Percentiles rank a stretch among this genome's conserved stretches.
These are phyloP conservation scores for Metarhizium robertsii DNA, from an alignment of 2,329 filamentous ascomycete species.

Conservation along the genomic window DNA sequence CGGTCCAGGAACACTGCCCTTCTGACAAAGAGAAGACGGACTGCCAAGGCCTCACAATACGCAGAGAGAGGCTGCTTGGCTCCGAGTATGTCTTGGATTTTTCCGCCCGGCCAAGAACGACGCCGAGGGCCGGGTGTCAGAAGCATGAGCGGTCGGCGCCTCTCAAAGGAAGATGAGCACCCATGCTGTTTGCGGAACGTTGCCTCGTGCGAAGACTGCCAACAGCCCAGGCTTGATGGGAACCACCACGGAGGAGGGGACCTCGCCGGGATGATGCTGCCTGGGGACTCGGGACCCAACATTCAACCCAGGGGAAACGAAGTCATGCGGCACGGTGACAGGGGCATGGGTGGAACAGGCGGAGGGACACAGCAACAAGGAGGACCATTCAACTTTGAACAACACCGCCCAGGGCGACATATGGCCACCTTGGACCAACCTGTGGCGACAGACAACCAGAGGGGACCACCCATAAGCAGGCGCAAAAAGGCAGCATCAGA, in stretches of 20 bases:
- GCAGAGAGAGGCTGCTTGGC: neutral
- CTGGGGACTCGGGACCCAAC: neutral
- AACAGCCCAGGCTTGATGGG: neutral
- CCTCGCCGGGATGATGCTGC: neutral
- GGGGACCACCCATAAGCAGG: neutral
- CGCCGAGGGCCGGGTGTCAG: neutral
- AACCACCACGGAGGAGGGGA: neutral
- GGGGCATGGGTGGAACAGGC: neutral
- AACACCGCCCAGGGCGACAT: neutral
- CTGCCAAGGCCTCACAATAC: neutral
- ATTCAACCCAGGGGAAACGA: neutral
- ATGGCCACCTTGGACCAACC: neutral
- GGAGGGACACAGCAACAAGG: neutral
- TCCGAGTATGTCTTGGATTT: neutral
- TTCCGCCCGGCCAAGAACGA: neutral
- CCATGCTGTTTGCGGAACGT: neutral
- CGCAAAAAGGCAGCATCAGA: neutral
- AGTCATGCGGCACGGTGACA: neutral
- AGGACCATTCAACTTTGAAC: neutral
- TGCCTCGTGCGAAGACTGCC: neutral
- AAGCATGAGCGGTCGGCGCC: neutral
- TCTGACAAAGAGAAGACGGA: neutral
- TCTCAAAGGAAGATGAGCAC: neutral
- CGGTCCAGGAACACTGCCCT: slow-evolving; percentile 5
- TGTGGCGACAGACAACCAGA: too few relatives aligned